Evolutionary conservation across 202 grass and related monocot species (phyloP).

Genomic region (Carex arenaria): DNA sequence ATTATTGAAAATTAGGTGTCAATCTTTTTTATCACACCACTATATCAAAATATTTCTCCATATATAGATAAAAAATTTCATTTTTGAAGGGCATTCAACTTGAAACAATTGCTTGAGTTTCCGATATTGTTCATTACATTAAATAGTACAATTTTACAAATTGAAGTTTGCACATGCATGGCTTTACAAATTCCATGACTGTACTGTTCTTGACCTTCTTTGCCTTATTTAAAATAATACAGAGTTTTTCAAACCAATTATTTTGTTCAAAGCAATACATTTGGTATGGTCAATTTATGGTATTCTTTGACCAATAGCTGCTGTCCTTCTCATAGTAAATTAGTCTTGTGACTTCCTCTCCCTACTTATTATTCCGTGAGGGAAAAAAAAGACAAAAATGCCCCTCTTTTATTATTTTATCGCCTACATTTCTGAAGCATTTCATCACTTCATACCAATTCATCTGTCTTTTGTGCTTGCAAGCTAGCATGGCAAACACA

Average conservation of each 20-base stretch:
- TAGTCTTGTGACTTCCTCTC: slow-evolving; percentile 6
- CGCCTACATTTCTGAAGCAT: neutral
- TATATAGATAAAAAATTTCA: neutral
- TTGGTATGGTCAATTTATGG: neutral
- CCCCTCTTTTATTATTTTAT: slow-evolving; percentile 6
- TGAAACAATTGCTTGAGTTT: neutral
- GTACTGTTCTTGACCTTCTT: neutral
- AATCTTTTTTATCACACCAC: neutral
- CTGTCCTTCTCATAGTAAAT: slow-evolving; percentile 7
- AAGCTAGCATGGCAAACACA: neutral
- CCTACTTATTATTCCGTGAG: neutral
- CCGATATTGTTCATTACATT: neutral
- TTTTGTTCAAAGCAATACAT: slow-evolving; percentile 22
- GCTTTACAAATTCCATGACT: neutral
- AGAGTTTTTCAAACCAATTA: neutral
- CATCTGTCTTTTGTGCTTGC: slow-evolving; percentile 20
- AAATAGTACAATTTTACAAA: neutral
- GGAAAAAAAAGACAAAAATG: neutral
- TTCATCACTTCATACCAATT: slow-evolving; percentile 2
- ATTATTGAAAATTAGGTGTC: too few relatives aligned
- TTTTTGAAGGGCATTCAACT: neutral
- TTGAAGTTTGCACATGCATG: neutral
- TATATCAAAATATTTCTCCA: neutral
- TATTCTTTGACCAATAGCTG: slow-evolving; percentile 18
- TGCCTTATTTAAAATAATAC: neutral